Evolutionary conservation across 192 early-diverging fungal genomes (phyloP).

Genomic region (Umbelopsis vinacea): DNA sequence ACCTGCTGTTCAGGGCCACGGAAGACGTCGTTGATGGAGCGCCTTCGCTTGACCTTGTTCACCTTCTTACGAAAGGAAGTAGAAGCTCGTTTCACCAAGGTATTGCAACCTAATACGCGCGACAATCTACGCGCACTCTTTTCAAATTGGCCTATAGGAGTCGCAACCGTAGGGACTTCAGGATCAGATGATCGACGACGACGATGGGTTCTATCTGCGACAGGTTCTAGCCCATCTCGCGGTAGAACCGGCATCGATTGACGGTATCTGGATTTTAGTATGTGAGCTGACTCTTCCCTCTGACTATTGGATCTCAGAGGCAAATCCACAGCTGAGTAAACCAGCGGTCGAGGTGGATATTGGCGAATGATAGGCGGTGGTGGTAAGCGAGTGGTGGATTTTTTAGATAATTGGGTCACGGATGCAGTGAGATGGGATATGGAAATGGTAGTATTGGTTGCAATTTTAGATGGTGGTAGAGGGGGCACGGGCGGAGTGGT

Average conservation of each 20-base stretch:
- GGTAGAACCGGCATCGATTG: slow-evolving; percentile 7
- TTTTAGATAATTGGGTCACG: slow-evolving; percentile 9
- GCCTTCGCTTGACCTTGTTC: not conserved
- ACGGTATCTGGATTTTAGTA: slow-evolving; percentile 15
- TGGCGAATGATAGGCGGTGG: slow-evolving; percentile 35
- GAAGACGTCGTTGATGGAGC: slow-evolving; percentile 13
- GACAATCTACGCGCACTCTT: not conserved
- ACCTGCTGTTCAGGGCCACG: slow-evolving; percentile 12
- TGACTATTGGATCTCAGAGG: slow-evolving; percentile 6
- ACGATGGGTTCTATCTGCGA: not conserved
- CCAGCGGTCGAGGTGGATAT: slow-evolving; percentile 39
- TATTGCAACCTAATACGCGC: slow-evolving; percentile 4
- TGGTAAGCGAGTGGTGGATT: slow-evolving; percentile 23
- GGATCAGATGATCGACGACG: slow-evolving; percentile 17
- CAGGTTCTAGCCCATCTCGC: not conserved
- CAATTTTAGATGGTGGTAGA: slow-evolving; percentile 26
- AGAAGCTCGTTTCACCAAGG: slow-evolving; percentile 15
- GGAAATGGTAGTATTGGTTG: slow-evolving; percentile 38
- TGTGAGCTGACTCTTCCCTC: not conserved
- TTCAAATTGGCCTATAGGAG: not conserved
- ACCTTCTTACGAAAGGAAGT: not conserved
- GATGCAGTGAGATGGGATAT: slow-evolving; percentile 20
- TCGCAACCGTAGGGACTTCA: not conserved
- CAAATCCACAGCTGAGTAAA: slow-evolving; percentile 39
- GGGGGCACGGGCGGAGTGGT: slow-evolving; percentile 15